Base-by-base conservation (phyloP, 768 basidiomycete genomes). In the Auricularia sp. region DNA sequence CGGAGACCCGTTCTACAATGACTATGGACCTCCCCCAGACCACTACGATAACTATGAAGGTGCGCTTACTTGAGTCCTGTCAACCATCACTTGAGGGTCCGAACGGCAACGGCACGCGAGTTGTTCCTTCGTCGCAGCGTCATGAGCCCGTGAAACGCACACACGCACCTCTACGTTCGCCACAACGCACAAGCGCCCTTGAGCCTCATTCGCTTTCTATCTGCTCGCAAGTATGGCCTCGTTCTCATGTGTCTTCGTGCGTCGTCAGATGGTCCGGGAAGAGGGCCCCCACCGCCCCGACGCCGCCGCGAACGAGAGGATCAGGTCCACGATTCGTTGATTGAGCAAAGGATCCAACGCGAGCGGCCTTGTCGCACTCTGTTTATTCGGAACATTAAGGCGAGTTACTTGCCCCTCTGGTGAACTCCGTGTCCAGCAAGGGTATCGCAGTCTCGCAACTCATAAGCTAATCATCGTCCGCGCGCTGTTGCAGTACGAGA, bases 361-460 rank as follows among this genome's bases (percentile, higher is more conserved):
- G 96, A 99, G 79, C 82, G 93, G 69, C 93, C 93, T 1, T 98
- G 97, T 76, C 84, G 97, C 62, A 98, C 94, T 3, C 78, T 99
- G 39, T 99, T 99, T 73, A 94, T 98, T 68, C 87, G 97, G 70
- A 99, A 99, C 74, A 92, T 99, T 71, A 97, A 94, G 87, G 96
- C 91, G 77, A 88, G 92, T 84, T 65, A 65, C 64, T 60, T 29
- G 33, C 44, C 16, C 11, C 14, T 14, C 33, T 35, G 14, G 36
- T 16, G 16, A 56, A 23, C 34, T 4, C 5, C 36, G 39, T 29
- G 18, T 14, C 10, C 23, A 14, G 11, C 18, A 29, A 23, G 10
- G 47, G 42, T 29, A 10, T 51, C 34, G 23, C 23, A 35, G 14
- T 21, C 35, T 34, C 60, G 56, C 34, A 3, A 12, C 34, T 29